These are phyloP conservation scores for Fomes fomentarius DNA, from an alignment of 1,284 basidiomycete genomes.

Conservation along the genomic window DNA sequence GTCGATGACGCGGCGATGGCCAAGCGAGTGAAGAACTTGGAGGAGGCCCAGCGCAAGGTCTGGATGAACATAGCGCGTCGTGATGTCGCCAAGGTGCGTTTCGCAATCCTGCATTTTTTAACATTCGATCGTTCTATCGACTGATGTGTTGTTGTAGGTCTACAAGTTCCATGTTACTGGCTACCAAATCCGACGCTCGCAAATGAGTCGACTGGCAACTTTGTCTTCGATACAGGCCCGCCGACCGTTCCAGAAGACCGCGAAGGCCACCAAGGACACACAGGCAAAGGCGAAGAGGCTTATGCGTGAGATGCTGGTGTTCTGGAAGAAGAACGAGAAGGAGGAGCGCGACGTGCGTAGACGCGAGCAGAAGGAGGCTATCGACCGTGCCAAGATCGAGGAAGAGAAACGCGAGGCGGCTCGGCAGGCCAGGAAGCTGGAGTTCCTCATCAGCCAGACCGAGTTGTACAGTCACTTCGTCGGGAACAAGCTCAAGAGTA, in stretches of 20 bases:
- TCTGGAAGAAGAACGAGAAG: conserved; percentile 98
- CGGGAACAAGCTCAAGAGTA: conserved; percentile 97
- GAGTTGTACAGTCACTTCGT: conserved; percentile 99
- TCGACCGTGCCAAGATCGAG: conserved; percentile 89
- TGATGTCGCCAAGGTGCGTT: conserved; percentile 85
- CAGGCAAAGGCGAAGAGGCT: conserved; percentile 87
- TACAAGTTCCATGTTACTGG: conserved; percentile 78
- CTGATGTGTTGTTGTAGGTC: conserved; percentile 50
- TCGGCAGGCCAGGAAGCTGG: conserved; percentile 94
- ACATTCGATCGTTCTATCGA: not conserved
- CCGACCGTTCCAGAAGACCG: conserved; percentile 76
- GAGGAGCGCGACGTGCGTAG: conserved; percentile 92
- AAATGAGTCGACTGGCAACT: conserved; percentile 79
- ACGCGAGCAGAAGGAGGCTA: conserved; percentile 93
- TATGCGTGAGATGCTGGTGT: conserved; percentile 94
- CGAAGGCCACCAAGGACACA: conserved; percentile 86
- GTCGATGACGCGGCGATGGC: conserved; percentile 71
- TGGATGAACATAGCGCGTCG: conserved; percentile 85
- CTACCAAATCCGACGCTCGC: conserved; percentile 63
- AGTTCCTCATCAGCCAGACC: conserved; percentile 99
- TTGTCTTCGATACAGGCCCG: conserved; percentile 83
- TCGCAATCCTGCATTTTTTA: no score
- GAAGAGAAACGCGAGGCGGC: conserved; percentile 97
- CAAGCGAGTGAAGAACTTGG: conserved; percentile 74
- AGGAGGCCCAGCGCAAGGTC: conserved; percentile 84